These are phyloP conservation scores for Paramecium sexaurelia DNA, from an alignment of 73 alveolate genomes.

Conservation along the genomic window DNA sequence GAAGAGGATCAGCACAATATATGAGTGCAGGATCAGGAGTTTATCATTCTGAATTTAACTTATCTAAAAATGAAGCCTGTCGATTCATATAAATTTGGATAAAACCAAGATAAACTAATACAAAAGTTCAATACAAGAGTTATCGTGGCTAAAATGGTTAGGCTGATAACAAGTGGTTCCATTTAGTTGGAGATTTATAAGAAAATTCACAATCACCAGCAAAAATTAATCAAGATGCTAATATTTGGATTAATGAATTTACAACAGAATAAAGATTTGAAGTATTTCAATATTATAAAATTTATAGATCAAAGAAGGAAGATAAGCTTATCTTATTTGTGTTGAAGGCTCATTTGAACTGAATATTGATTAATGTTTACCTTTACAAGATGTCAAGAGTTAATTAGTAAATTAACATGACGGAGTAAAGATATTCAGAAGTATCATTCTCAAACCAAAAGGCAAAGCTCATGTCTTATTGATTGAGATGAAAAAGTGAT, in stretches of 20 bases:
- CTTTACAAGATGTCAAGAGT: neutral
- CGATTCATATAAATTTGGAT: constrained; percentile 24
- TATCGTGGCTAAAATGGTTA: neutral
- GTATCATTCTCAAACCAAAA: neutral
- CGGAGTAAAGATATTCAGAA: neutral
- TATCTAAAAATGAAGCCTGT: neutral
- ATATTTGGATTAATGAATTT: neutral
- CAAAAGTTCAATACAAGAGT: constrained; percentile 22
- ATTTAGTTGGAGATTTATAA: neutral
- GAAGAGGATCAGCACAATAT: constrained; percentile 37
- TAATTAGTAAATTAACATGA: neutral
- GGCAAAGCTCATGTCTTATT: constrained; percentile 33
- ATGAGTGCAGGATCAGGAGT: constrained; percentile 37
- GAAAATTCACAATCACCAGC: neutral
- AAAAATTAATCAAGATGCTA: neutral
- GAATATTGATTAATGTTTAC: neutral
- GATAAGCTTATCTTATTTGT: neutral
- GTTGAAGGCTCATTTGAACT: neutral
- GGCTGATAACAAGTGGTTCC: constrained; percentile 17
- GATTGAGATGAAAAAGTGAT: neutral
- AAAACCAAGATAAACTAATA: neutral
- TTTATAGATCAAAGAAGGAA: neutral
- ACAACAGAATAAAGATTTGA: neutral
- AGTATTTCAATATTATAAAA: neutral
- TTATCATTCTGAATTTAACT: neutral